Base-by-base conservation (phyloP, 306 rosid species). In the Prunus mira region DNA sequence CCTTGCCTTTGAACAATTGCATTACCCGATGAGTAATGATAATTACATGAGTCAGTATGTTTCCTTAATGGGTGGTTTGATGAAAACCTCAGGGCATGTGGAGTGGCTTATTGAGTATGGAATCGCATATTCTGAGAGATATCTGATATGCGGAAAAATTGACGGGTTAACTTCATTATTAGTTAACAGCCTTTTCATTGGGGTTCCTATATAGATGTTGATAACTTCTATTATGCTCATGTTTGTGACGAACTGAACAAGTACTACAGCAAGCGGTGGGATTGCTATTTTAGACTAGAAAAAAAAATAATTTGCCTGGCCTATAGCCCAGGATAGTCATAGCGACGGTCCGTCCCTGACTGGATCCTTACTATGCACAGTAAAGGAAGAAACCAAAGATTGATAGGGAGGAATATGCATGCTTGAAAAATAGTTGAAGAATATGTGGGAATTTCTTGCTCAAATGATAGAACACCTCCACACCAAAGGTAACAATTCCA, bases 1-100 rank as follows among this genome's bases (percentile, higher is more conserved):
- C 3, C 2, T 86, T 12, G 88, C 84, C 11, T 86, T 72, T 51
- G 92, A 86, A 66, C 75, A 77, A 13, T 75, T 81, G 25, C 78
- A 79, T 64, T 55, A 43, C 6, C 0, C 3, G 55, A 71, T n/a
- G 2, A 52, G 7, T 45, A 41, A 0, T 0, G 7, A 54, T 6
- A 54, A 18, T 54, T 54, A 54, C 47, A 24, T 84, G 2, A 63
- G 22, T 34, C 75, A 79, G 51, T 84, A 84, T 51, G 7, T 65
- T 12, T 34, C 12, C 52, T 8, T 87, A 2, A 28, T 87, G 45
- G 61, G 78, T 43, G 27, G 57, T 58, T 78, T 88, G 9, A 75
- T 85, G 41, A 55, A 77, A 2, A 74, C 68, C 1, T 54, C 56
- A 0, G 43, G 22, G 17, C 84, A 85, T 34, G 72, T 85, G 11